phyloP scores from a whole-genome alignment of 441 rosid species.

The Eutrema salsugineum region DNA sequence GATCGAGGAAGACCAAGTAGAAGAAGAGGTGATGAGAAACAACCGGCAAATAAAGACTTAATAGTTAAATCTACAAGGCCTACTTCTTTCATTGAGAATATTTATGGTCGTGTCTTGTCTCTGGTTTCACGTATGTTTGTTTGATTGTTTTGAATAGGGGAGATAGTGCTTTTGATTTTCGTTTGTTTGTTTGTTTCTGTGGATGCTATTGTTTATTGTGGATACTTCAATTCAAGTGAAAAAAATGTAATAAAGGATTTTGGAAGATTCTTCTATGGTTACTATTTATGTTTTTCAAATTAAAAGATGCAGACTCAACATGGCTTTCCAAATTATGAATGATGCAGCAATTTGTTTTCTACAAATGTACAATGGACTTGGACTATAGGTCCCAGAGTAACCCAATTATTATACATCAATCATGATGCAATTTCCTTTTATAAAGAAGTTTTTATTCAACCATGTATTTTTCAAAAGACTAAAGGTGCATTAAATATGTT shows the following conservation, averaged over 20 bases:
- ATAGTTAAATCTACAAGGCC: not conserved
- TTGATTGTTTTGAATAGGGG: not conserved
- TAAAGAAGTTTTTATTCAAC: too few relatives aligned
- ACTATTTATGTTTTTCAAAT: not conserved
- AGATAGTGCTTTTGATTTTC: not conserved
- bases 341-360: not conserved
- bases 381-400: too few relatives aligned
- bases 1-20: not conserved
- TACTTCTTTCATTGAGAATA: conserved; percentile 3
- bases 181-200: not conserved
- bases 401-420: not conserved
- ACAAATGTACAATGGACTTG: not conserved
- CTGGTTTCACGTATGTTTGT: conserved; percentile 20
- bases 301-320: not conserved
- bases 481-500: too few relatives aligned
- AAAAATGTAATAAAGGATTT: not conserved
- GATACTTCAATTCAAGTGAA: not conserved
- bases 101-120: conserved; percentile 16
- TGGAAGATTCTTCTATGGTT: not conserved
- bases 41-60: not conserved
- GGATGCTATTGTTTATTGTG: not conserved
- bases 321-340: not conserved
- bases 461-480: too few relatives aligned
- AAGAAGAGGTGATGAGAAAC: conserved; percentile 12
- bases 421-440: too few relatives aligned